These are phyloP conservation scores for Curvularia eragrostidis DNA, from an alignment of 2,329 filamentous ascomycete genomes.

Conservation along the genomic window DNA sequence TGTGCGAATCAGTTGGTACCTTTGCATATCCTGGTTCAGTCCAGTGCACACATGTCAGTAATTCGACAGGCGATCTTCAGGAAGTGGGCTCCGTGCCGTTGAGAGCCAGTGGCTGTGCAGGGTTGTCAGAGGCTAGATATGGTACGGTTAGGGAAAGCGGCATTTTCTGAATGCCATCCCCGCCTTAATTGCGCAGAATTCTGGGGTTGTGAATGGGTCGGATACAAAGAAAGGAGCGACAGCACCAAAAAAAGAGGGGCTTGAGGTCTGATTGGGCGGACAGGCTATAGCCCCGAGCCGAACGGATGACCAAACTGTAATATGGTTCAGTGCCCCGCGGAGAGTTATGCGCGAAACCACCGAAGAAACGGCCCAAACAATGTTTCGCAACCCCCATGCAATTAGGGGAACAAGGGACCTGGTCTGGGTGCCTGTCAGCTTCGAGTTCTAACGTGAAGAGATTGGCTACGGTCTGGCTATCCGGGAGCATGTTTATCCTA, in stretches of 20 bases:
- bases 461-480: neutral
- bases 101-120: constrained; percentile 4
- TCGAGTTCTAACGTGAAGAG: neutral
- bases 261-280: constrained; percentile 1
- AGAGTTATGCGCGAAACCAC: neutral
- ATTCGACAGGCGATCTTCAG: constrained; percentile 3
- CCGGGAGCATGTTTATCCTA: neutral
- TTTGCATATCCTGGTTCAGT: neutral
- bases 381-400: neutral
- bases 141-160: constrained; percentile 3
- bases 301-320: neutral
- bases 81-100: constrained; percentile 6
- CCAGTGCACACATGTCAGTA: neutral
- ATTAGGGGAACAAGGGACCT: neutral
- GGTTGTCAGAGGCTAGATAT: neutral
- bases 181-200: neutral
- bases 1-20: neutral
- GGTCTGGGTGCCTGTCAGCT: neutral
- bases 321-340: neutral
- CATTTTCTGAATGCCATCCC: neutral
- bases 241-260: constrained; percentile 6
- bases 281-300: neutral
- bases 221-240: neutral
- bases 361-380: neutral
- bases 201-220: constrained; percentile 1